These are phyloP conservation scores for Calonectria ilicicola DNA, from an alignment of 2,329 filamentous ascomycete genomes.

Conservation along the genomic window DNA sequence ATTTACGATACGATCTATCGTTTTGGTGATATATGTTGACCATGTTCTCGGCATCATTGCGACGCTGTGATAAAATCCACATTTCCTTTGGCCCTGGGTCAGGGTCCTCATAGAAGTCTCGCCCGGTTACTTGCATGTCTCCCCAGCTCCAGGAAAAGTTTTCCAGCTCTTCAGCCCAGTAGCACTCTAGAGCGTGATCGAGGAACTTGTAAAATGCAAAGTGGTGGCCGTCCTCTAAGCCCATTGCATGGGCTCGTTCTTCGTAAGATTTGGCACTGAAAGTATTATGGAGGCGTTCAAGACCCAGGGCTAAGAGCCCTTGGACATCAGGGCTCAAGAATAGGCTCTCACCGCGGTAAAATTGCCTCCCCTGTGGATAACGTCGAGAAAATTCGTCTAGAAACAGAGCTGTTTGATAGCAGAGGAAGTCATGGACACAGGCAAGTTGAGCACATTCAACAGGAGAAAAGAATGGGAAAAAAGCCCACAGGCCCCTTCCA, in stretches of 20 bases:
- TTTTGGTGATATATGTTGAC: constrained; percentile 1
- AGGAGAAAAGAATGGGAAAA: background rate
- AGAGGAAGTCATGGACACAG: background rate
- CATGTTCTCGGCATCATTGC: background rate
- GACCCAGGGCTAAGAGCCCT: background rate
- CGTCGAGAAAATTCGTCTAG: background rate
- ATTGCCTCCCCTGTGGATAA: background rate
- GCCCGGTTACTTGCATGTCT: background rate
- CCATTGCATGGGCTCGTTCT: background rate
- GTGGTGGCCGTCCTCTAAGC: background rate
- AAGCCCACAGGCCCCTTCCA: background rate
- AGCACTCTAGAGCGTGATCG: background rate
- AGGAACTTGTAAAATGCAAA: constrained; percentile 1
- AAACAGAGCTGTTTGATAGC: background rate
- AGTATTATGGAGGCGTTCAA: background rate
- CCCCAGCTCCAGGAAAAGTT: background rate
- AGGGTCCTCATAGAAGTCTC: background rate
- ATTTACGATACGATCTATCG: background rate
- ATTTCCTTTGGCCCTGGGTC: background rate
- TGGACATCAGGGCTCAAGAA: background rate
- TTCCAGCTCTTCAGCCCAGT: background rate
- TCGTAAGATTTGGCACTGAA: background rate
- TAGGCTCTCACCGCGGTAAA: background rate
- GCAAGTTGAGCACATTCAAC: background rate
- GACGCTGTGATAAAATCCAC: background rate